Base-by-base conservation (phyloP, 108 stramenopile species). In the Conticribra guillardii region DNA sequence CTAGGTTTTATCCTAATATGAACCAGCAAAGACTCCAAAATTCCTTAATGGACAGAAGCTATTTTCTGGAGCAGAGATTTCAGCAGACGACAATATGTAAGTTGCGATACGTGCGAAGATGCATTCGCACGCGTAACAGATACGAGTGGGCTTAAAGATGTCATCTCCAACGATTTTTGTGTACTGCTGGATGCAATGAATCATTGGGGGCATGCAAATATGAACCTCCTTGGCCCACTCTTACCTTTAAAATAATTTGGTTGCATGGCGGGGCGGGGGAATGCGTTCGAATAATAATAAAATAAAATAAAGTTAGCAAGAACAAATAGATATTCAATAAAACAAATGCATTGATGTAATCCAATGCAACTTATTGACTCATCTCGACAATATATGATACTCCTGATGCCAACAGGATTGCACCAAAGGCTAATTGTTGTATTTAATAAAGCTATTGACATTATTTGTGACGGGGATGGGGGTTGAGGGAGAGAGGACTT, bases 121-220 rank as follows among this genome's bases (percentile, higher is more conserved):
- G 49, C 49, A 5, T 64, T 64, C 26, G 30, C 49, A 9, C 11
- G 63, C 19, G 48, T 64, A 27, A 64, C 63, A 28, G 29, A 64
- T 26, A 64, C 17, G 30, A 50, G 29, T 28, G 63, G 49, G 4
- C 50, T 51, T 17, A 26, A 26, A 30, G 63, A 51, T 51, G 49
- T 64, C 23, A 64, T 64, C 24, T 64, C 49, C 9, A 19, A 46
- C 22, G 60, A 46, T 45, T 62, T 62, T 26, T 62, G 41, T 44
- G 3, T 18, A 14, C 22, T 62, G 9, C 22, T 62, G 21, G 60
- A 62, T 22, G 19, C 45, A 21, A 62, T 62, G 60, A 62, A 62
- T 27, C 18, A 62, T 32, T 62, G 60, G 60, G 60, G 44, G 15
- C 58, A 62, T 62, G 60, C 60, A 15, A 50, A n/a, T 16, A 48